Evolutionary conservation across 805 yeast species (phyloP), one percentile per base, ranked within the genome.

Genomic region (Starmerella floricola): DNA sequence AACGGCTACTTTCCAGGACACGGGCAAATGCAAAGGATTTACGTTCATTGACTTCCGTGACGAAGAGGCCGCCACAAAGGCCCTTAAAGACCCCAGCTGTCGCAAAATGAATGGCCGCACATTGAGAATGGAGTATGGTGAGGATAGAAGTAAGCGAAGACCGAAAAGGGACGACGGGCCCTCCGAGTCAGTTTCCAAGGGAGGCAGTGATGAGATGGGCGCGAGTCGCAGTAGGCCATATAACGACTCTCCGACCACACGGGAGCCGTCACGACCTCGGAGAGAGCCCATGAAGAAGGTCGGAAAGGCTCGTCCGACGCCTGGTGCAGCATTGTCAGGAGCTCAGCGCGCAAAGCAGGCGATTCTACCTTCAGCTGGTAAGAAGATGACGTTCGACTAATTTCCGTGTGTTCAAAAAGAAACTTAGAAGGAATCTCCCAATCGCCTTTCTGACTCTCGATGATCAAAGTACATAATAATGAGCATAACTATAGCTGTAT

Each of bases 1-100:
- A 61, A 88, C 87, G 93, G 97, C 97, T 3, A 87, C 98, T n/a
- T 88, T 88, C 62, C 86, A 91, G 63, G 98, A 88, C 59, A 67
- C 81, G 38, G 97, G 96, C 1, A 88, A 87, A 59, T 88, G 97
- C 67, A 91, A 91, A 62, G 97, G 97, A 2, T 88, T 88, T 66
- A 86, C 95, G 1, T 88, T 91, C 56, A 66, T 88, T 28, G 97
- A 88, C 61, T 88, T 87, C 64, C 73, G 67, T 48, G 78, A 77
- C 50, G 83, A 79, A 49, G 76, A 73, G 30, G 87, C 91, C 8
- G 87, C 95, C 24, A 81, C 91, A 0, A 68, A 68, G 29, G 97
- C 96, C 1, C 66, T 91, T 48, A 75, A 72, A 51, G 88, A 84
- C 49, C 78, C 75, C 59, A 54, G 71, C 27, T 76, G 82, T 52